Percentiles rank a stretch among this genome's conserved stretches.
Conservation (phyloP, 352 stramenopile species). For the Phytophthora sp. region DNA sequence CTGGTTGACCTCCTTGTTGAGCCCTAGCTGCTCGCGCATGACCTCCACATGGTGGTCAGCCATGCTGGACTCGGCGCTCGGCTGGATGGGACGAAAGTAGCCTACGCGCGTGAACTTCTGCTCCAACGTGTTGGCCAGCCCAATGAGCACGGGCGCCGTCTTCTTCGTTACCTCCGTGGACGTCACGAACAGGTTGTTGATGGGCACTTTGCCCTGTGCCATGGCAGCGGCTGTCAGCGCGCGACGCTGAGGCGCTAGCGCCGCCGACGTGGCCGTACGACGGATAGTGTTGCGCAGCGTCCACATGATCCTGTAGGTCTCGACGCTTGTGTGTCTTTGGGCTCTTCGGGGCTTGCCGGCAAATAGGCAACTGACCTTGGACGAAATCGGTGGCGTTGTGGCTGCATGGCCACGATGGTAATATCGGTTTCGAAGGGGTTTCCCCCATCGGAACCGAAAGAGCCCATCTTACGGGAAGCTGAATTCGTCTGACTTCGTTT, state of each 20-base stretch:
- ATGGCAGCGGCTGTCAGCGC: constrained; percentile 45
- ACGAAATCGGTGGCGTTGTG: constrained; percentile 18
- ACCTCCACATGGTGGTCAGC: constrained; percentile 77
- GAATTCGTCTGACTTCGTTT: constrained; percentile 20
- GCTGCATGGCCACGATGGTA: constrained; percentile 25
- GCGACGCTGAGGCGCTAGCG: constrained; percentile 19
- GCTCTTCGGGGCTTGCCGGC: not conserved
- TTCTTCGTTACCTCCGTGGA: constrained; percentile 68
- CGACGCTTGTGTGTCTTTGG: not conserved
- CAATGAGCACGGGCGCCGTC: constrained; percentile 74
- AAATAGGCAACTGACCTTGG: constrained; percentile 32
- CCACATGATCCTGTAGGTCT: constrained; percentile 27
- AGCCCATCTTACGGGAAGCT: not conserved
- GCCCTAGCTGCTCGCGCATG: constrained; percentile 64
- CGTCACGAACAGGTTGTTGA: constrained; percentile 71
- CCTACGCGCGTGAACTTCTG: constrained; percentile 75
- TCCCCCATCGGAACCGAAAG: constrained; percentile 15
- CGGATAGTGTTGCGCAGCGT: constrained; percentile 23
- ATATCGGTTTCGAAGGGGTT: constrained; percentile 21
- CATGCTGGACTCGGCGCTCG: constrained; percentile 32
- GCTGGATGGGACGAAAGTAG: constrained; percentile 83
- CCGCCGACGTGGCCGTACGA: constrained; percentile 9
- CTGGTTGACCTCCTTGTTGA: constrained; percentile 42
- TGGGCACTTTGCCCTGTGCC: constrained; percentile 50
- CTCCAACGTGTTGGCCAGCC: constrained; percentile 70